Percentiles rank a stretch among this genome's conserved stretches.
phyloP scores from a whole-genome alignment of 192 early-diverging fungal genomes.

The Rhizophagus clarus region DNA sequence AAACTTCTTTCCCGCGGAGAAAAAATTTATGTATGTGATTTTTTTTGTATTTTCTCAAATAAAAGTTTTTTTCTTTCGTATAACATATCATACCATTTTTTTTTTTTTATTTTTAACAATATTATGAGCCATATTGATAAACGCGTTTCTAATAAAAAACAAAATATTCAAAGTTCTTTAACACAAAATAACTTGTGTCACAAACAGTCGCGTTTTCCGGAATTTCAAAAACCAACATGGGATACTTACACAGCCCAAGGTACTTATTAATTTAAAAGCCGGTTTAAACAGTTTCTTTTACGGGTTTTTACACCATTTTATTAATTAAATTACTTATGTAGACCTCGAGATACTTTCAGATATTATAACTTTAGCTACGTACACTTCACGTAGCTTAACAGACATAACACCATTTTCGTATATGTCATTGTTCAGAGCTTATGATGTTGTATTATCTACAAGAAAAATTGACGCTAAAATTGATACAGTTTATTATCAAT shows the following conservation, averaged over 20 bases:
- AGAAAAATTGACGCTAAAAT: slow-evolving; percentile 10
- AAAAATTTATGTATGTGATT: no score
- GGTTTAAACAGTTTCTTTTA: no score
- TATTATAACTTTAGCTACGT: slow-evolving; percentile 21
- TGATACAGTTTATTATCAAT: slow-evolving; percentile 25
- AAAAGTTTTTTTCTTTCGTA: no score
- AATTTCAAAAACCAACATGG: neutral
- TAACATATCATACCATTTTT: no score
- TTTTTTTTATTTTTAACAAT: no score
- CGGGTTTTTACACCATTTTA: neutral
- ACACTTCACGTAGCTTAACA: neutral
- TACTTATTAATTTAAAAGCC: neutral
- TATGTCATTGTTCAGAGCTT: slow-evolving; percentile 20
- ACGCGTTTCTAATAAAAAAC: no score
- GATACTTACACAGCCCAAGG: neutral
- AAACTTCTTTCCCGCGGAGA: no score
- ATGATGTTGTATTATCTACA: slow-evolving; percentile 27
- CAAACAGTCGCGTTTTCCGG: no score
- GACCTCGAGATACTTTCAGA: slow-evolving; percentile 27
- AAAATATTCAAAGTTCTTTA: no score
- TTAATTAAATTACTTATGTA: neutral
- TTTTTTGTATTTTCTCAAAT: no score
- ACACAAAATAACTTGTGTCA: no score
- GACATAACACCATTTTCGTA: slow-evolving; percentile 8
- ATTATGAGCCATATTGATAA: no score